Evolutionary conservation across 2,329 filamentous ascomycete species (phyloP).

Genomic region (Fusarium mundagurra): DNA sequence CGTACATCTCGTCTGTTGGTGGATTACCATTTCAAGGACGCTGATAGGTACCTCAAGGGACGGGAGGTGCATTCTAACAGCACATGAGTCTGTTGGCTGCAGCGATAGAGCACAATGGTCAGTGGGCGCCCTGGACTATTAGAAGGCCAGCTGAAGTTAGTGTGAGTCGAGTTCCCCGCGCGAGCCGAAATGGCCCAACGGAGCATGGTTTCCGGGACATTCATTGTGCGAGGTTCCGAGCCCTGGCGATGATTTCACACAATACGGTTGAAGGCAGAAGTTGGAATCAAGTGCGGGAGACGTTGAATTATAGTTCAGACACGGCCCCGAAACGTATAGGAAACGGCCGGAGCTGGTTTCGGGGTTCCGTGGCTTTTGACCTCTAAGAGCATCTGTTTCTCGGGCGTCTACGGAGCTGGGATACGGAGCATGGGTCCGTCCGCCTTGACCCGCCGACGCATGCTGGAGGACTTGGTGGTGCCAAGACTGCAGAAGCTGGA

Average conservation of each 20-base stretch:
- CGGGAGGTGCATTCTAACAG: neutral
- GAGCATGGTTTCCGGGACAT: conserved; percentile 11
- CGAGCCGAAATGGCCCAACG: conserved; percentile 4
- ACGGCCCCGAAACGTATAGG: conserved; percentile 21
- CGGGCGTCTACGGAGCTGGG: conserved; percentile 36
- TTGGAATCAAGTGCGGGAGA: conserved; percentile 20
- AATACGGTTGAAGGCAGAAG: neutral
- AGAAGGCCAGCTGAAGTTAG: conserved; percentile 9
- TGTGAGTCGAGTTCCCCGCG: conserved; percentile 4
- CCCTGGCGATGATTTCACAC: neutral
- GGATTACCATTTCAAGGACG: neutral
- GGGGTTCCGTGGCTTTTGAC: conserved; percentile 8
- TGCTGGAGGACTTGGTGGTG: neutral
- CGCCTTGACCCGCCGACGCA: neutral
- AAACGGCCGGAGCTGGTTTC: conserved; percentile 21
- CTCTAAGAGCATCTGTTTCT: conserved; percentile 15
- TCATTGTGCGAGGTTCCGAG: neutral
- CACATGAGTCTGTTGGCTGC: conserved; percentile 9
- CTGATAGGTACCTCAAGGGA: neutral
- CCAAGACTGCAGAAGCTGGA: conserved; percentile 1
- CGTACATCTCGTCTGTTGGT: neutral
- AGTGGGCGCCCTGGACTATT: neutral
- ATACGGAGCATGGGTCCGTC: neutral
- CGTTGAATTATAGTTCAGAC: conserved; percentile 33
- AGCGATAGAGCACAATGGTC: conserved; percentile 12